Conservation (phyloP, 805 yeast genomes). For the Yamadazyma laniorum region DNA sequence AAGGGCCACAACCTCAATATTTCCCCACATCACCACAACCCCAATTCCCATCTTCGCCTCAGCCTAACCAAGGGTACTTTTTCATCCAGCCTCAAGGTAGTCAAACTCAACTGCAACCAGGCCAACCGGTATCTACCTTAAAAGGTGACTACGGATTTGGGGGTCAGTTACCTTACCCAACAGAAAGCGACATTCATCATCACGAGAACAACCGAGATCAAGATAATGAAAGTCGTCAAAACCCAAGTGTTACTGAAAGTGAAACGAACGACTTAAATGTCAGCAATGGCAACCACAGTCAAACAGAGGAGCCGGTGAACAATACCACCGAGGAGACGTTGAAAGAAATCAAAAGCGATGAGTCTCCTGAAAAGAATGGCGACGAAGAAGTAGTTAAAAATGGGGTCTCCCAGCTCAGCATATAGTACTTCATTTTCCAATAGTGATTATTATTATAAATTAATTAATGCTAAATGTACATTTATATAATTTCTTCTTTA, state of each 20-base stretch:
- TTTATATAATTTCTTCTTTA: slow-evolving; percentile 6
- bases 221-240: not conserved
- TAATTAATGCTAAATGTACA: slow-evolving; percentile 13
- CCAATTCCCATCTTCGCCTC: slow-evolving; percentile 16
- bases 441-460: not conserved
- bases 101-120: slow-evolving; percentile 5
- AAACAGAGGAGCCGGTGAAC: no score
- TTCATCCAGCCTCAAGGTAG: slow-evolving; percentile 2
- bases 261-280: not conserved
- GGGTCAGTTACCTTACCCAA: slow-evolving; percentile 20
- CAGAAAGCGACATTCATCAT: slow-evolving; percentile 7
- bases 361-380: no score
- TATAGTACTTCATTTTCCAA: slow-evolving; percentile 5
- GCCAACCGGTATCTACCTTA: slow-evolving; percentile 2
- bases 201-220: no score
- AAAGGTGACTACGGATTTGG: slow-evolving; percentile 14
- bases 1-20: slow-evolving; percentile 36
- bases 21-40: slow-evolving; percentile 38
- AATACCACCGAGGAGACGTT: no score
- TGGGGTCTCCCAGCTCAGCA: not conserved
- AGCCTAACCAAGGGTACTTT: slow-evolving; percentile 15
- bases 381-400: not conserved
- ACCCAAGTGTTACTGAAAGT: no score
- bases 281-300: not conserved
- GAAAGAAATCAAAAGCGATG: no score